A percentile compares a stretch with the other conserved stretches of the same genome.
Evolutionary conservation across 352 stramenopile species (phyloP).

Genomic region (Phytophthora palmivora): DNA sequence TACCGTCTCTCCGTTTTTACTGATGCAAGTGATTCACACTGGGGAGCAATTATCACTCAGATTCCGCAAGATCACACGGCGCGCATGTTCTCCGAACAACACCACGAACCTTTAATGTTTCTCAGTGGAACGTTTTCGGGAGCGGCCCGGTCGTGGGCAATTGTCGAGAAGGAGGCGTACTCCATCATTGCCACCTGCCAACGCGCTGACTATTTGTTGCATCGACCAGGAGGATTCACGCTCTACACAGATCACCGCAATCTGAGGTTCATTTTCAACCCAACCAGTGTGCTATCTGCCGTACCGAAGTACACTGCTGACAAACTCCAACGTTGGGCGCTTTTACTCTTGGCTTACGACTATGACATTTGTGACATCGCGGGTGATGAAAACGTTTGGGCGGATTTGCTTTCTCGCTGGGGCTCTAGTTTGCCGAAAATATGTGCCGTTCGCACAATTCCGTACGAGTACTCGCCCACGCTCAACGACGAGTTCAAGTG

Average conservation of each 20-base stretch:
- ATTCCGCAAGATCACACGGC: not conserved
- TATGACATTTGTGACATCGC: conserved; percentile 26
- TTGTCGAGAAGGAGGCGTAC: conserved; percentile 16
- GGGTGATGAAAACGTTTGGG: conserved; percentile 2
- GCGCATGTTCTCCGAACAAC: not conserved
- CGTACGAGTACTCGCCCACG: not conserved
- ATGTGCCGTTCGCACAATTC: not conserved
- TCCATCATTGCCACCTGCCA: conserved; percentile 8
- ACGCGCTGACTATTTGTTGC: conserved; percentile 12
- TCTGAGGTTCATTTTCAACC: conserved; percentile 8
- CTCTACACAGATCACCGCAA: conserved; percentile 10
- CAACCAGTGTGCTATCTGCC: not conserved
- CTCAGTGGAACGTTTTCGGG: conserved; percentile 4
- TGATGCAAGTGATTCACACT: conserved; percentile 7
- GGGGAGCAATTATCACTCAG: conserved; percentile 5
- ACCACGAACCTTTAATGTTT: conserved; percentile 6
- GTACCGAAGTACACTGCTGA: conserved; percentile 28
- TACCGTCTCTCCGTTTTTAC: conserved; percentile 1
- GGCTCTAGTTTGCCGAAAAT: not conserved
- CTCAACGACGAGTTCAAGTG: conserved; percentile 2
- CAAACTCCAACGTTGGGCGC: conserved; percentile 27
- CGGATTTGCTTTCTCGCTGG: conserved; percentile 27
- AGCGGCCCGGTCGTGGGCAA: not conserved
- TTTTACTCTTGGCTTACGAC: conserved; percentile 19
- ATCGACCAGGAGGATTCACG: not conserved